phyloP scores from a whole-genome alignment of 2,329 filamentous ascomycete species.

The Fusarium domesticum region DNA sequence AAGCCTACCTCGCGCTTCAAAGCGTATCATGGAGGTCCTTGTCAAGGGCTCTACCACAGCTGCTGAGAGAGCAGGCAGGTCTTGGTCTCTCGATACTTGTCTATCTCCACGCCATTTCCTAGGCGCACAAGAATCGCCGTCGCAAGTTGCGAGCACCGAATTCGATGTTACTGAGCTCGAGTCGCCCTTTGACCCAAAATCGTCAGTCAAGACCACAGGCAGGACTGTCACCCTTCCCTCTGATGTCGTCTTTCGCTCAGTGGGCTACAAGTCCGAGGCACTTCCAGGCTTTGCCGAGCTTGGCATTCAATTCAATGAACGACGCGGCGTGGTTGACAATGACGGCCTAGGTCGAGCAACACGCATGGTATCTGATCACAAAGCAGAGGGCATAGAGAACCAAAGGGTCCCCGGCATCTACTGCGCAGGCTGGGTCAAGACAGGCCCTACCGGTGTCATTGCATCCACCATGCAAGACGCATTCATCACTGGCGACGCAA shows the following conservation, averaged over 20 bases:
- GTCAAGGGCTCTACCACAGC: constrained; percentile 65
- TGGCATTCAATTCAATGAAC: constrained; percentile 73
- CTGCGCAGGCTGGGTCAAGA: constrained; percentile 94
- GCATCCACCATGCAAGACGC: constrained; percentile 95
- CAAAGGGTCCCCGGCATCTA: constrained; percentile 68
- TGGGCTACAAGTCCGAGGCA: constrained; percentile 84
- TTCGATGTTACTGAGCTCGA: constrained; percentile 63
- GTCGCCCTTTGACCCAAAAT: constrained; percentile 52
- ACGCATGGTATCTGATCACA: constrained; percentile 34
- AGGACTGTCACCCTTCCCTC: constrained; percentile 57
- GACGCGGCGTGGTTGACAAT: constrained; percentile 75
- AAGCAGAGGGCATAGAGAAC: constrained; percentile 33
- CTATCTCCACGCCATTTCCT: constrained; percentile 72
- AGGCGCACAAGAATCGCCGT: constrained; percentile 42
- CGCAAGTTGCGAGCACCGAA: constrained; percentile 59
- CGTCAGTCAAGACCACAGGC: constrained; percentile 48
- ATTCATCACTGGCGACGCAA: constrained; percentile 81
- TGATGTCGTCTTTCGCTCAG: constrained; percentile 81
- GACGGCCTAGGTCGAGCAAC: constrained; percentile 73
- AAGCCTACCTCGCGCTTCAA: constrained; percentile 70
- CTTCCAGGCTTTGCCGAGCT: constrained; percentile 71
- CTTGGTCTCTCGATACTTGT: constrained; percentile 84
- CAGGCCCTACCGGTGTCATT: constrained; percentile 91
- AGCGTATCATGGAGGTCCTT: constrained; percentile 76
- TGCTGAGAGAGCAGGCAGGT: constrained; percentile 51